A percentile compares a stretch with the other conserved stretches of the same genome.
phyloP scores from a whole-genome alignment of 768 basidiomycete genomes.

The Lentinula edodes region DNA sequence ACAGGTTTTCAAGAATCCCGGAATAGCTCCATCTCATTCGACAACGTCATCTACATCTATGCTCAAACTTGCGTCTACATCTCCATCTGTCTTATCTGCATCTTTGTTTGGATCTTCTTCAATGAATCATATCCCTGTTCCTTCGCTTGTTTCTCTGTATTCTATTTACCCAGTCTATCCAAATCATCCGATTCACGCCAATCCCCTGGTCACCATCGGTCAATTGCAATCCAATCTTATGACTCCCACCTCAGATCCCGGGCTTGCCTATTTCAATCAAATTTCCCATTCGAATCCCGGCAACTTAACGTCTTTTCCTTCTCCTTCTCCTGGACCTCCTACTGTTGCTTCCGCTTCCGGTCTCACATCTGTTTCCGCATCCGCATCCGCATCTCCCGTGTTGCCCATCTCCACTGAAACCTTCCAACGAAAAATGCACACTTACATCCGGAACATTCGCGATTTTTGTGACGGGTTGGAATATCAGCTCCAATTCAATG shows the following conservation, averaged over 20 bases:
- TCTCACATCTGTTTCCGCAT: not conserved
- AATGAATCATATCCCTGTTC: not conserved
- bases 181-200: not conserved
- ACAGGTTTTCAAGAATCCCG: not conserved
- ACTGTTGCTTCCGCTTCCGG: not conserved
- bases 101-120: not conserved
- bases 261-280: not conserved
- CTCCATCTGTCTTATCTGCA: not conserved
- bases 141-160: not conserved
- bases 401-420: not conserved
- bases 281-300: not conserved
- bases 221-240: not conserved
- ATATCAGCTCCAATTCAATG: constrained; percentile 41
- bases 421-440: not conserved
- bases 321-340: not conserved
- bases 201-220: not conserved
- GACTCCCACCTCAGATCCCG: not conserved
- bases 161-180: not conserved
- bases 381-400: not conserved
- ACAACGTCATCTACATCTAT: not conserved
- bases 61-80: not conserved
- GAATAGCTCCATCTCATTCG: not conserved
- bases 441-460: constrained; percentile 36
- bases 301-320: not conserved
- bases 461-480: constrained; percentile 42